Conservation (phyloP, 768 basidiomycete genomes). For the Tephrocybe sp. region DNA sequence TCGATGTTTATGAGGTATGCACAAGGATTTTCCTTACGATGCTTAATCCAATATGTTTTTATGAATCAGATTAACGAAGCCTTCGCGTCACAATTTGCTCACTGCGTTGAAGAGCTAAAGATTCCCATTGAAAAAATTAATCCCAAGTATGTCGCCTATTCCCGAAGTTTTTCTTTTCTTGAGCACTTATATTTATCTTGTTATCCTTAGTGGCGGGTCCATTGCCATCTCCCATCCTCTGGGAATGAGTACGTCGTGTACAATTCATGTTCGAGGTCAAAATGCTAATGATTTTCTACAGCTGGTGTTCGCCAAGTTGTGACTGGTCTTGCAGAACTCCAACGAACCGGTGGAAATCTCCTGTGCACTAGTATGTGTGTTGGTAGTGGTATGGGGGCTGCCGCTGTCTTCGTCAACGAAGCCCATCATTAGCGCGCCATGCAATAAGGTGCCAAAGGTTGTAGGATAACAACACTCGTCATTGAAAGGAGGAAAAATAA, state of each 20-base stretch:
- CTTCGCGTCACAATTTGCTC: conserved; percentile 92
- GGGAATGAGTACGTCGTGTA: conserved; percentile 68
- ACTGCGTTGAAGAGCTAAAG: conserved; percentile 79
- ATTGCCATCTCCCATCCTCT: conserved; percentile 82
- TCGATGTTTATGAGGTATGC: conserved; percentile 71
- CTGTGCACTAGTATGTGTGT: conserved; percentile 79
- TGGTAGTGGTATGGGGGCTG: conserved; percentile 89
- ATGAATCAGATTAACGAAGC: conserved; percentile 76
- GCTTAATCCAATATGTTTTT: background rate
- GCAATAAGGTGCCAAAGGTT: conserved; percentile 94
- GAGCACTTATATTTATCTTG: background rate
- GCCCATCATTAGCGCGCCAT: conserved; percentile 35
- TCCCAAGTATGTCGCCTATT: conserved; percentile 55
- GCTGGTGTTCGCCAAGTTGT: conserved; percentile 87
- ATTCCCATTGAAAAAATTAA: conserved; percentile 83
- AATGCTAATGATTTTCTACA: conserved; percentile 25
- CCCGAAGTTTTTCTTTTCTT: conserved; percentile 3
- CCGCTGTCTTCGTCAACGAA: conserved; percentile 78
- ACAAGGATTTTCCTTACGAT: background rate
- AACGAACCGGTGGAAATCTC: conserved; percentile 61
- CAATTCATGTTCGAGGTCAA: background rate
- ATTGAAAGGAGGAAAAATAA: conserved; percentile 32
- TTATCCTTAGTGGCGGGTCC: conserved; percentile 66
- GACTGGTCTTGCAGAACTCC: conserved; percentile 82
- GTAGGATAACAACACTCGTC: conserved; percentile 78